Conservation (phyloP, 257 asterid species). For the Nicotiana tabacum region DNA sequence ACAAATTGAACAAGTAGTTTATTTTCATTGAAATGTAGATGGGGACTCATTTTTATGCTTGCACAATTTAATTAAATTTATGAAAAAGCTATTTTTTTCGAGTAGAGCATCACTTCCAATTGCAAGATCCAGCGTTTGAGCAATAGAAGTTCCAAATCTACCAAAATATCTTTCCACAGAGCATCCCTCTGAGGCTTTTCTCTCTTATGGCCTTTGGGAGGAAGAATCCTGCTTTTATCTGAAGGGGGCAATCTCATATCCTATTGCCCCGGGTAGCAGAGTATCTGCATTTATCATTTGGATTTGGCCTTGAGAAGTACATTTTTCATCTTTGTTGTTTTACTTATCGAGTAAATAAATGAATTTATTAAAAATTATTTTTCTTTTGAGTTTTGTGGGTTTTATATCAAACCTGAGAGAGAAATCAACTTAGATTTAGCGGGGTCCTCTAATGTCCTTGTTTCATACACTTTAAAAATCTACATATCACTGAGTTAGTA, state of each 20-base stretch:
- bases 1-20: neutral
- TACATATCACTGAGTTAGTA: neutral
- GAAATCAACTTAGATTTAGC: slow-evolving; percentile 3
- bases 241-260: neutral
- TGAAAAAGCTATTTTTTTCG: neutral
- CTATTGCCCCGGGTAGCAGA: neutral
- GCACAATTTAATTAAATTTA: neutral
- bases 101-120: slow-evolving; percentile 4
- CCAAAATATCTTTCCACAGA: neutral
- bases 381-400: neutral
- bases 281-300: neutral
- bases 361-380: neutral
- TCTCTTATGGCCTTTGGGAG: neutral
- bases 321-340: slow-evolving; percentile 5
- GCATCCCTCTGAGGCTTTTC: neutral
- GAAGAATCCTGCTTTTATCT: neutral
- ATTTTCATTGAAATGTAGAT: neutral
- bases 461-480: neutral
- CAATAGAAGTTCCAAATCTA: neutral
- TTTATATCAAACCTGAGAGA: neutral
- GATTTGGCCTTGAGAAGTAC: neutral
- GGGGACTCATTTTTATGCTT: neutral
- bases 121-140: neutral
- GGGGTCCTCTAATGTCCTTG: neutral
- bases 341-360: neutral